Conservation (phyloP, 106 monocot species). For the Dendrobium officinale region DNA sequence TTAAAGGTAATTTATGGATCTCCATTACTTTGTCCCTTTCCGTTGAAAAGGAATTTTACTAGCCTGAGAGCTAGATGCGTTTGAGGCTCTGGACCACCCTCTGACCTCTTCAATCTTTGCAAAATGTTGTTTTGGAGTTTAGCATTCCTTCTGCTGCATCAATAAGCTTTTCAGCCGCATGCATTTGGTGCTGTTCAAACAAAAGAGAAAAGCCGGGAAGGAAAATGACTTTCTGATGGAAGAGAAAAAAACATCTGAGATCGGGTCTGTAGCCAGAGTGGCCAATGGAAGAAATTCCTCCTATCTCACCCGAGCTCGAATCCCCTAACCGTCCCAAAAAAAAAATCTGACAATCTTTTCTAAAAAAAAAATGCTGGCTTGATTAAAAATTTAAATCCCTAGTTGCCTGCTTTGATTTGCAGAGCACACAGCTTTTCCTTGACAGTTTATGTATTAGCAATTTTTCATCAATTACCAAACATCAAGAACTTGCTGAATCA, state of each 20-base stretch:
- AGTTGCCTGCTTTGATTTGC: background rate
- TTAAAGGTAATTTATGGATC: background rate
- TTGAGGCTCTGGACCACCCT: constrained; percentile 1
- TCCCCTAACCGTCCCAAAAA: too few species aligned
- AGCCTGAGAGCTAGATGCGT: background rate
- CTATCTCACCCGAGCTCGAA: too few species aligned
- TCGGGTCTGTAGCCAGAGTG: too few species aligned
- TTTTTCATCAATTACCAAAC: background rate
- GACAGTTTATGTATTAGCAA: background rate
- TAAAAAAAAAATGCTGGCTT: background rate
- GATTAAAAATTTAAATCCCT: background rate
- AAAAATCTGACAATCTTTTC: too few species aligned
- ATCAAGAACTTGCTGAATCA: too few species aligned
- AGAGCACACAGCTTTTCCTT: background rate
- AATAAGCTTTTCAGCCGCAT: too few species aligned
- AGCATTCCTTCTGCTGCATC: background rate
- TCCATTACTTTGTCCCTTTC: background rate
- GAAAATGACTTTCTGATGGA: background rate
- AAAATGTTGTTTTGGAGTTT: background rate
- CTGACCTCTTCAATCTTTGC: background rate
- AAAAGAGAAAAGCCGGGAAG: background rate
- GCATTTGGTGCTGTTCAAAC: background rate
- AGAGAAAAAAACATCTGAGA: background rate
- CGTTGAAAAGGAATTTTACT: background rate
- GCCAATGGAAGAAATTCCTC: too few species aligned